Evolutionary conservation across 2,329 filamentous ascomycete species (phyloP), one percentile per base, ranked within the genome.

Genomic region (Xenosphaeropsis pyriputrescens): DNA sequence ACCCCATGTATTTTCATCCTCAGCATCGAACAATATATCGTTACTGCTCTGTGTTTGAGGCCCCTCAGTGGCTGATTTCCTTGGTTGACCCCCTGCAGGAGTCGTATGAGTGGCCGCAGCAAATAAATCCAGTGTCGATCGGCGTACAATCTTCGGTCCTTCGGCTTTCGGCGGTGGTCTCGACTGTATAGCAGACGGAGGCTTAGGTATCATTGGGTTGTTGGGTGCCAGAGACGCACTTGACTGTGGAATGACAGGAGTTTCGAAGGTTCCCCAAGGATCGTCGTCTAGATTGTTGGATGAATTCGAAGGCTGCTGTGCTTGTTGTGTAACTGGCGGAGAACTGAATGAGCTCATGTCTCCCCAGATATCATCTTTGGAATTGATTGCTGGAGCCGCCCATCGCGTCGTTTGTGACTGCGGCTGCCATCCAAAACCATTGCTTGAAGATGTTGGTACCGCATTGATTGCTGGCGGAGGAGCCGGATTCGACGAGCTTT

Each of bases 1-100:
- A n/a, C 47, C 50, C 22, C 48, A 41, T 5, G 43, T 50, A 29
- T 50, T 36, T n/a, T 60, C 58, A 6, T 59, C 62, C 9, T 59
- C 46, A 29, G 52, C 53, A 46, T 57, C 55, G 39, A 57, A 57
- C 6, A 57, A 35, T 13, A 57, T 42, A 12, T 57, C 52, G 29
- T 33, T 35, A 7, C 43, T 26, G 22, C 22, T 26, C 22, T 26
- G 22, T 9, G 8, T 11, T 26, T 26, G 8, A 9, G 22, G 22
- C 4, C 22, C 22, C 12, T 5, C 22, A 6, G 22, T 26, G 22
- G 22, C 22, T 9, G 22, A 26, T 26, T 26, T 26, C 8, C 22
- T 26, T 9, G 22, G 22, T 11, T 26, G 22, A 26, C 12, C 12
- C 12, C 22, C 22, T 6, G 22, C 8, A 26, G 22, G 22, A 26